Conservation (phyloP, 331 rosid genomes). For the Saraca asoca region DNA sequence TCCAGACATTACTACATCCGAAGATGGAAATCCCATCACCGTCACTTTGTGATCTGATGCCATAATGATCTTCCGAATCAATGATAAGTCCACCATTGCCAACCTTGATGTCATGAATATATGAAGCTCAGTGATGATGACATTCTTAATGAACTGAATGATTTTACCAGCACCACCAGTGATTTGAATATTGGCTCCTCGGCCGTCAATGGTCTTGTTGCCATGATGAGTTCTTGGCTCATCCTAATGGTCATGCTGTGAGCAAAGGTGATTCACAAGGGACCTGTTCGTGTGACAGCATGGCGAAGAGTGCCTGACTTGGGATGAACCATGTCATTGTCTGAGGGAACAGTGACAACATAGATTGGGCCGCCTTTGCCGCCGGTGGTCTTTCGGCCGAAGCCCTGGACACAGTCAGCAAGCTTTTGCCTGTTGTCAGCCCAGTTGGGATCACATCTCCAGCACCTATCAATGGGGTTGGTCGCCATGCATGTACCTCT, state of each 20-base stretch:
- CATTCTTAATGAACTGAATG: constrained; percentile 14
- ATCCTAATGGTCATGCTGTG: constrained; percentile 16
- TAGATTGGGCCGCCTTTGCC: constrained; percentile 72
- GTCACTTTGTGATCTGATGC: constrained; percentile 24
- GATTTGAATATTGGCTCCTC: constrained; percentile 28
- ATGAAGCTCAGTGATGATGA: constrained; percentile 21
- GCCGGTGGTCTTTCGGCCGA: constrained; percentile 78
- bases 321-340: constrained; percentile 65
- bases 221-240: constrained; percentile 23
- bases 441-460: constrained; percentile 90
- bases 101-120: constrained; percentile 6
- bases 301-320: constrained; percentile 52
- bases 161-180: constrained; percentile 23
- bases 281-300: constrained; percentile 12
- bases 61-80: not conserved
- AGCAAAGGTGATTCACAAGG: constrained; percentile 22
- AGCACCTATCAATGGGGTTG: constrained; percentile 71
- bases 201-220: constrained; percentile 23
- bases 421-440: constrained; percentile 71
- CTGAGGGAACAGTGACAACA: constrained; percentile 57
- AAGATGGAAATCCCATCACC: constrained; percentile 35
- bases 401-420: constrained; percentile 85
- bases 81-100: too few relatives aligned
- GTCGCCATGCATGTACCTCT: constrained; percentile 40
- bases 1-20: constrained; percentile 32